These are phyloP conservation scores for Blastomyces gilchristii DNA, from an alignment of 2,329 filamentous ascomycete species.

Conservation along the genomic window DNA sequence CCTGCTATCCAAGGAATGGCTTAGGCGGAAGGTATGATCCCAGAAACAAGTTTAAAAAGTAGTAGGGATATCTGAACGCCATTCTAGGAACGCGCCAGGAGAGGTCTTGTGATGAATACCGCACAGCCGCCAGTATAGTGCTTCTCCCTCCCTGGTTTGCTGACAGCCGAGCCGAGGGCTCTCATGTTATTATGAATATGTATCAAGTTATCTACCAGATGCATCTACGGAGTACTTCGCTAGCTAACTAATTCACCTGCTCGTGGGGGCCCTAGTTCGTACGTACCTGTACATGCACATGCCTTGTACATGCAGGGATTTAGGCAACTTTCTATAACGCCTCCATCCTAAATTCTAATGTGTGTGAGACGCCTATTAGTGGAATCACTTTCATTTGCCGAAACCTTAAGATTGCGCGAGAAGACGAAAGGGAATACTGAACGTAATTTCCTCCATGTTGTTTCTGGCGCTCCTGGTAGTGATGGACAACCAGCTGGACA, in stretches of 20 bases:
- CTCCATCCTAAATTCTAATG: not conserved
- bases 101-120: not conserved
- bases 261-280: not conserved
- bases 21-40: not conserved
- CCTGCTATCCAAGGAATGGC: not conserved
- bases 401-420: not conserved
- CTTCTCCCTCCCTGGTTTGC: too few relatives aligned
- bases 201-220: not conserved
- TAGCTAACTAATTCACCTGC: not conserved
- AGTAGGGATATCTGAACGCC: not conserved
- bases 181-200: not conserved
- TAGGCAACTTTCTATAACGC: not conserved
- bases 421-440: not conserved
- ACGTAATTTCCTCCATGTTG: not conserved
- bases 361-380: not conserved
- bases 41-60: not conserved
- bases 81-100: too few relatives aligned
- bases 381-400: constrained; percentile 2
- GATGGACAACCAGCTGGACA: not conserved
- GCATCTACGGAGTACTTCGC: not conserved
- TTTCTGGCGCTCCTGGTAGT: not conserved
- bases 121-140: not conserved
- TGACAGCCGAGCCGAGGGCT: not conserved
- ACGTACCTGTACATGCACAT: not conserved
- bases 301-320: not conserved